Conservation (phyloP, 2,329 filamentous ascomycete genomes). For the Scedosporium minutisporum region DNA sequence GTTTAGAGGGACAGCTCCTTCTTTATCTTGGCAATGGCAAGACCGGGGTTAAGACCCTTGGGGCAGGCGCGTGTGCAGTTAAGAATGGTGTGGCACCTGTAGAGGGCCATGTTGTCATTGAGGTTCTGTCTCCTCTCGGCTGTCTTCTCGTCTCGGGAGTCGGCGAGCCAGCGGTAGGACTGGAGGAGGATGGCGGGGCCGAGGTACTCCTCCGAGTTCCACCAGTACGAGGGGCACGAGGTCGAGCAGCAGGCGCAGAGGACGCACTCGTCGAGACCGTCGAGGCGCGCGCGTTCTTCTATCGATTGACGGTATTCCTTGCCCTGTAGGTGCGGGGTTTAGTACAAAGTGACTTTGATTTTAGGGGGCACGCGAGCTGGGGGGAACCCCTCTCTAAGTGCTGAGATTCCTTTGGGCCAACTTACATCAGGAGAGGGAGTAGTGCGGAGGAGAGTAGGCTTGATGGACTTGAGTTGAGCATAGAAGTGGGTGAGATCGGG, state of each 20-base stretch:
- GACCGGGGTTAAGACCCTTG: slow-evolving; percentile 93
- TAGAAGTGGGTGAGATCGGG: slow-evolving; percentile 98
- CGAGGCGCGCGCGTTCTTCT: slow-evolving; percentile 90
- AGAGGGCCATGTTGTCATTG: slow-evolving; percentile 98
- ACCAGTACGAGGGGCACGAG: slow-evolving; percentile 99
- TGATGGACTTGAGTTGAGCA: slow-evolving; percentile 99
- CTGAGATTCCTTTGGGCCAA: slow-evolving; percentile 12
- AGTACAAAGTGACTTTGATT: not conserved
- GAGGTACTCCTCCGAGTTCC: slow-evolving; percentile 98
- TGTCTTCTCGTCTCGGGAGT: slow-evolving; percentile 86
- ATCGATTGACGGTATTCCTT: slow-evolving; percentile 87
- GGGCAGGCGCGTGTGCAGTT: slow-evolving; percentile 98
- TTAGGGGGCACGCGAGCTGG: not conserved
- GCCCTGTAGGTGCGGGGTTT: slow-evolving; percentile 45
- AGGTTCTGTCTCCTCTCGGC: slow-evolving; percentile 80
- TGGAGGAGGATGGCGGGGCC: slow-evolving; percentile 93
- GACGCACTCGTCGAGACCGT: slow-evolving; percentile 98
- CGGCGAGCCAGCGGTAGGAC: slow-evolving; percentile 94
- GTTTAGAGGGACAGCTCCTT: slow-evolving; percentile 70
- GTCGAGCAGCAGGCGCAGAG: slow-evolving; percentile 99
- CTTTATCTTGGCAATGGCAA: slow-evolving; percentile 97
- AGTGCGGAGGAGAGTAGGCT: slow-evolving; percentile 92
- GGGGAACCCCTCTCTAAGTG: too few relatives aligned
- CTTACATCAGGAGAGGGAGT: slow-evolving; percentile 75
- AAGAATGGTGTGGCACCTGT: slow-evolving; percentile 97